Evolutionary conservation across 2,329 filamentous ascomycete genomes (phyloP).

Genomic region (Emmonsiellopsis sp.): DNA sequence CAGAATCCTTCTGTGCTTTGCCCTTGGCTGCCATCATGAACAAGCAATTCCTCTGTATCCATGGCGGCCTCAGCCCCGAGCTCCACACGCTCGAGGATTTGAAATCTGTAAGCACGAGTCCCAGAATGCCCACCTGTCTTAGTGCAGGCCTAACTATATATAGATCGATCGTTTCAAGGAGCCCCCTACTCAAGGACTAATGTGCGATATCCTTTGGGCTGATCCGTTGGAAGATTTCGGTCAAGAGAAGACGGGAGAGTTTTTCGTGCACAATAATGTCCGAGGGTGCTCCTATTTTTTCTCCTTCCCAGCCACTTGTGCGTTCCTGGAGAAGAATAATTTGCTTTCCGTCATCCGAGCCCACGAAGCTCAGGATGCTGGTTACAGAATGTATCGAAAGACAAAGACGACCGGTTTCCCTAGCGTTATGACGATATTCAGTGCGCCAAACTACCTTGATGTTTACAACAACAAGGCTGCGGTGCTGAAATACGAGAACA

Average conservation of each 20-base stretch:
- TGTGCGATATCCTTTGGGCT: slow-evolving; percentile 99
- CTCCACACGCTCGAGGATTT: slow-evolving; percentile 92
- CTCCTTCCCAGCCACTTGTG: slow-evolving; percentile 92
- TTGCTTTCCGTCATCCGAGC: slow-evolving; percentile 92
- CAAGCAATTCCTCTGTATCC: slow-evolving; percentile 98
- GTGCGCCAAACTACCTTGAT: slow-evolving; percentile 94
- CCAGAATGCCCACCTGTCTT: background rate
- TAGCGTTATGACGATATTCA: slow-evolving; percentile 99
- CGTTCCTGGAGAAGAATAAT: slow-evolving; percentile 98
- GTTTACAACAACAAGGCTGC: slow-evolving; percentile 99
- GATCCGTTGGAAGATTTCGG: slow-evolving; percentile 97
- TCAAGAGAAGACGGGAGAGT: slow-evolving; percentile 96
- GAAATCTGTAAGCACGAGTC: slow-evolving; percentile 57
- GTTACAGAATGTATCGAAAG: slow-evolving; percentile 98
- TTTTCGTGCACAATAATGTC: slow-evolving; percentile 96
- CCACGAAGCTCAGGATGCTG: slow-evolving; percentile 96
- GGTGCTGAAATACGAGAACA: slow-evolving; percentile 98
- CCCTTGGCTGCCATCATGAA: slow-evolving; percentile 98
- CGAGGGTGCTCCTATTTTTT: slow-evolving; percentile 99
- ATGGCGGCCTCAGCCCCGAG: slow-evolving; percentile 91
- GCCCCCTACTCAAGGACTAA: slow-evolving; percentile 90
- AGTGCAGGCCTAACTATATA: slow-evolving; percentile 15
- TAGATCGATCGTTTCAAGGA: slow-evolving; percentile 97
- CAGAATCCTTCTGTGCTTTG: slow-evolving; percentile 93
- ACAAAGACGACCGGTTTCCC: slow-evolving; percentile 96